Conservation (phyloP, 1,284 basidiomycete species). For the Ganoderma boninense region DNA sequence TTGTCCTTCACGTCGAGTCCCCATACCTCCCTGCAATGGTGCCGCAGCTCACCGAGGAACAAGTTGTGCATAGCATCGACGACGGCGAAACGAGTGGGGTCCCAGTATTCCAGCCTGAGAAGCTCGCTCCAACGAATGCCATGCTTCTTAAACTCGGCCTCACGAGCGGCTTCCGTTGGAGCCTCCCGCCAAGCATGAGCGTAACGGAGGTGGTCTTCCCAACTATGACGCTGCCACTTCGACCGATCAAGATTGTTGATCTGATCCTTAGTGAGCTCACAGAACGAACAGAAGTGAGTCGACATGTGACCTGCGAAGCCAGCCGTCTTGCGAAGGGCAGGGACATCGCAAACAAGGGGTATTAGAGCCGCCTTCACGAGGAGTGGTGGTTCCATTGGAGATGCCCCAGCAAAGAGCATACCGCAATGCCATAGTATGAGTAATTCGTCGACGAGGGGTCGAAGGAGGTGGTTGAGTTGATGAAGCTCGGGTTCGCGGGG, state of each 20-base stretch:
- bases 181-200: constrained; percentile 43
- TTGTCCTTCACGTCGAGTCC: constrained; percentile 5
- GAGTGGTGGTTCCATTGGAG: constrained; percentile 5
- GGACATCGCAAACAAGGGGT: constrained; percentile 19
- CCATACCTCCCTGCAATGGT: constrained; percentile 17
- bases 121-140: constrained; percentile 48
- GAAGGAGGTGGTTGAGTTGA: constrained; percentile 32
- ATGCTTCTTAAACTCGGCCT: constrained; percentile 35
- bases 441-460: constrained; percentile 32
- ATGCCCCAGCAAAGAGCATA: constrained; percentile 11
- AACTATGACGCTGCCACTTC: constrained; percentile 12
- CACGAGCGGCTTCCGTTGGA: constrained; percentile 25
- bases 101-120: constrained; percentile 47
- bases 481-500: constrained; percentile 14
- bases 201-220: constrained; percentile 13
- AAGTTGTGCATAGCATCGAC: constrained; percentile 13
- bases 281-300: constrained; percentile 31
- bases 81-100: constrained; percentile 39
- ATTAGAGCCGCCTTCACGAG: constrained; percentile 20
- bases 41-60: no score
- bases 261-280: constrained; percentile 15
- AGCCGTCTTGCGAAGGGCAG: constrained; percentile 23
- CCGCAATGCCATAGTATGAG: constrained; percentile 28
- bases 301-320: constrained; percentile 19
- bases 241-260: constrained; percentile 14